Percentiles rank a stretch among this genome's conserved stretches.
These are phyloP conservation scores for Dichotomocladium elegans DNA, from an alignment of 371 early-diverging fungal species.

Conservation along the genomic window DNA sequence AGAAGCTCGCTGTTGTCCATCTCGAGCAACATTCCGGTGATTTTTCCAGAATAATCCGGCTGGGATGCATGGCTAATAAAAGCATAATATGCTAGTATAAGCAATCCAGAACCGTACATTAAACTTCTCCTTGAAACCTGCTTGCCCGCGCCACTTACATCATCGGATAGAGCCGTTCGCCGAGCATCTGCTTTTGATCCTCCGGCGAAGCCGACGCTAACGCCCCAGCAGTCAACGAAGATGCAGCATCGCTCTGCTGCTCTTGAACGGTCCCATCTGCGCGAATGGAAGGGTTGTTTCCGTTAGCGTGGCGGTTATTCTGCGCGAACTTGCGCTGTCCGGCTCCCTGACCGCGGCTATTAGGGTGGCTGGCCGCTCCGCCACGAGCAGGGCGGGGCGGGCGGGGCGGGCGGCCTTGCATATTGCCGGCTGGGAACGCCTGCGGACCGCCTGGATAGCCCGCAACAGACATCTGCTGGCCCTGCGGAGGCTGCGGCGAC, in stretches of 20 bases:
- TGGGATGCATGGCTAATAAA: slow-evolving; percentile 31
- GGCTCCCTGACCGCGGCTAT: slow-evolving; percentile 28
- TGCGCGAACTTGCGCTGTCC: slow-evolving; percentile 10
- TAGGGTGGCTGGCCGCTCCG: slow-evolving; percentile 29
- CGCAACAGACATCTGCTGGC: slow-evolving; percentile 44
- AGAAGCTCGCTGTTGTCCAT: slow-evolving; percentile 87
- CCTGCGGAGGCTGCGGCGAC: slow-evolving; percentile 66
- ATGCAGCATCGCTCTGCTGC: slow-evolving; percentile 9
- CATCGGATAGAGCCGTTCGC: slow-evolving; percentile 82
- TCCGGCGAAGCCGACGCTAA: slow-evolving; percentile 69
- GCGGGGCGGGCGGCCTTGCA: slow-evolving; percentile 43
- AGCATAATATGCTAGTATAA: background rate
- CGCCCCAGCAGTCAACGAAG: slow-evolving; percentile 56
- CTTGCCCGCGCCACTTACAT: slow-evolving; percentile 34
- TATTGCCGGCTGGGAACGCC: slow-evolving; percentile 26
- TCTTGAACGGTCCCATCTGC: slow-evolving; percentile 19
- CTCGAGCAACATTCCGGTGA: slow-evolving; percentile 93
- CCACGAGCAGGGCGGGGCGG: slow-evolving; percentile 58
- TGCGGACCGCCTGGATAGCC: slow-evolving; percentile 45
- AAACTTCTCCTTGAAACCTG: no score
- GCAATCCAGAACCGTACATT: background rate
- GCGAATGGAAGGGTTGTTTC: background rate
- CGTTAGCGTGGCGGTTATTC: slow-evolving; percentile 9
- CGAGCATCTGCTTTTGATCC: slow-evolving; percentile 76
- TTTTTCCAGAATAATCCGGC: slow-evolving; percentile 76